A percentile compares a stretch with the other conserved stretches of the same genome.
Conservation (phyloP, 495 filamentous ascomycete genomes). For the Neurospora africana region DNA sequence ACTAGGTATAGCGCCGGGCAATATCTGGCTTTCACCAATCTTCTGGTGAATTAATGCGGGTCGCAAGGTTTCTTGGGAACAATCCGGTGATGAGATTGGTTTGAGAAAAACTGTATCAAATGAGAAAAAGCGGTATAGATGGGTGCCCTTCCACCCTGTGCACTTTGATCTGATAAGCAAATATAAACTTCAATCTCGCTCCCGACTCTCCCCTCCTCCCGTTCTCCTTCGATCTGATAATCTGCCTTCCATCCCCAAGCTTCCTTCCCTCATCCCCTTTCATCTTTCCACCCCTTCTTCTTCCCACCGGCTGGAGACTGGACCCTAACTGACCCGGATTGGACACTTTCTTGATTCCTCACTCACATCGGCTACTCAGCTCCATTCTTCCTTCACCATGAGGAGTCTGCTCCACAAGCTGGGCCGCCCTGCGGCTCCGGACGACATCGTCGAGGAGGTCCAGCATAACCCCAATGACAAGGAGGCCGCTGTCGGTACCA, state of each 20-base stretch:
- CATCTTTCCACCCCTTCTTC: neutral
- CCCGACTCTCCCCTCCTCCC: neutral
- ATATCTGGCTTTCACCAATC: no score
- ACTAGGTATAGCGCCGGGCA: no score
- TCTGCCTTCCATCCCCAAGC: neutral
- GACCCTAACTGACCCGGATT: neutral
- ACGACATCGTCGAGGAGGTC: conserved; percentile 9
- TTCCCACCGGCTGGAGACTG: neutral
- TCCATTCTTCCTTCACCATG: neutral
- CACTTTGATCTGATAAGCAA: neutral
- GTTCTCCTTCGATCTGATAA: neutral
- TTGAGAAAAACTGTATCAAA: no score
- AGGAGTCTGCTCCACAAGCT: conserved; percentile 2
- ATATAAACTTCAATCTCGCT: neutral
- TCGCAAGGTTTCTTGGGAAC: no score
- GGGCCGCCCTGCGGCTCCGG: neutral
- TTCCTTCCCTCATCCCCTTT: neutral
- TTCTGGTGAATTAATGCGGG: no score
- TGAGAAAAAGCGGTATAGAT: neutral
- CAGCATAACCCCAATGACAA: conserved; percentile 12
- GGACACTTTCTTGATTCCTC: neutral
- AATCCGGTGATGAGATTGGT: no score
- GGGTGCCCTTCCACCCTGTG: neutral
- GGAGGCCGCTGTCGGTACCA: conserved; percentile 4
- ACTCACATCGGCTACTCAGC: neutral